phyloP scores from a whole-genome alignment of 305 asterid species.

The Nicotiana rustica region DNA sequence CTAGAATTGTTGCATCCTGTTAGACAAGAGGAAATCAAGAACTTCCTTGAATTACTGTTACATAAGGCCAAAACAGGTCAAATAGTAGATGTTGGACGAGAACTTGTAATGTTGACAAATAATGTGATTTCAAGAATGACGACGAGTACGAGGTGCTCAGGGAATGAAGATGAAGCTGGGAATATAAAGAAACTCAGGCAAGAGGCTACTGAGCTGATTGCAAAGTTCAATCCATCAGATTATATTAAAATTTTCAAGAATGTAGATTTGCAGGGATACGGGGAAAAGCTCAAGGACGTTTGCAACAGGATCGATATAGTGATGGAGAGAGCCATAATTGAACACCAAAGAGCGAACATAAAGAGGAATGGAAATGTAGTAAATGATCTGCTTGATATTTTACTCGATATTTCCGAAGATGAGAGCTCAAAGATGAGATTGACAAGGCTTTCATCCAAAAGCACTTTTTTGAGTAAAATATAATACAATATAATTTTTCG shows the following conservation, averaged over 20 bases:
- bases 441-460: not conserved
- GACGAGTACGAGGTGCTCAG: constrained; percentile 26
- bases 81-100: constrained; percentile 57
- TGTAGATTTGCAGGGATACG: not conserved
- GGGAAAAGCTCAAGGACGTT: constrained; percentile 41
- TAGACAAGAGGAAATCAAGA: constrained; percentile 49
- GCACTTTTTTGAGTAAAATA: too few relatives aligned
- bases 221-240: constrained; percentile 37
- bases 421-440: constrained; percentile 39
- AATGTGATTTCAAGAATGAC: constrained; percentile 20
- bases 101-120: constrained; percentile 33
- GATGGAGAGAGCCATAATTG: constrained; percentile 62
- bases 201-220: constrained; percentile 31
- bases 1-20: constrained; percentile 59
- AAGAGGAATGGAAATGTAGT: constrained; percentile 31
- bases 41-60: constrained; percentile 40
- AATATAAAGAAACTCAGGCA: not conserved
- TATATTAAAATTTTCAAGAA: constrained; percentile 56
- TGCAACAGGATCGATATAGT: constrained; percentile 57
- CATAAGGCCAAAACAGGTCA: constrained; percentile 45
- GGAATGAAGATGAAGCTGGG: not conserved
- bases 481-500: too few relatives aligned
- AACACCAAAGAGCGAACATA: constrained; percentile 41
- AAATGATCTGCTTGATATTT: constrained; percentile 6
- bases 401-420: constrained; percentile 48